These are phyloP conservation scores for Bipolaris bicolor DNA, from an alignment of 2,329 filamentous ascomycete genomes.

Conservation along the genomic window DNA sequence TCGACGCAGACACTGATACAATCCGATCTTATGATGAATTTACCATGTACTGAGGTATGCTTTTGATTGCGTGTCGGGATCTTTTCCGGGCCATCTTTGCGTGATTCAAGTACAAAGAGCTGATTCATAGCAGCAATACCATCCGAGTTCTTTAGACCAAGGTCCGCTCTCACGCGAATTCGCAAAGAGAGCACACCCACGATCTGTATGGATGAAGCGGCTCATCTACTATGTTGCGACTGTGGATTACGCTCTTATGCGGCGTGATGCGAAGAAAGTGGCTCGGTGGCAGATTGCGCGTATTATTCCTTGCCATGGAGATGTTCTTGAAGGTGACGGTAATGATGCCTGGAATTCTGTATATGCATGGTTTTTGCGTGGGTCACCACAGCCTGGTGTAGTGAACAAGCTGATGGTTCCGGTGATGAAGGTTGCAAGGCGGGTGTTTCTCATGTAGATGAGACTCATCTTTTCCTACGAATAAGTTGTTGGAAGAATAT, in stretches of 20 bases:
- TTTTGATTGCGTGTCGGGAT: neutral
- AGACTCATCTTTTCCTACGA: too few species aligned
- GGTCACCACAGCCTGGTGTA: neutral
- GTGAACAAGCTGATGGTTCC: conserved; percentile 1
- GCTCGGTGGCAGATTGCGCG: conserved; percentile 22
- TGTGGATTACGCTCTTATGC: conserved; percentile 19
- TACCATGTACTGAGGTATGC: conserved; percentile 23
- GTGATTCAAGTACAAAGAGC: neutral
- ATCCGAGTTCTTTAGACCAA: conserved; percentile 14
- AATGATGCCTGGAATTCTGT: conserved; percentile 15
- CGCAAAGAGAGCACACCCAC: conserved; percentile 20
- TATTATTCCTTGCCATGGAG: conserved; percentile 24
- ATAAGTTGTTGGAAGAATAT: neutral
- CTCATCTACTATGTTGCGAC: conserved; percentile 22
- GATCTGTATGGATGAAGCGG: conserved; percentile 21
- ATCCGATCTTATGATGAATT: conserved; percentile 24
- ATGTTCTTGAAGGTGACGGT: conserved; percentile 12
- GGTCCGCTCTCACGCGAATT: conserved; percentile 17
- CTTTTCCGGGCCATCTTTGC: too few species aligned
- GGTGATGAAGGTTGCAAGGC: conserved; percentile 16
- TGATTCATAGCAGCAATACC: conserved; percentile 18
- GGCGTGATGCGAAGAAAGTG: conserved; percentile 20
- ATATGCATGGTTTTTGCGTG: conserved; percentile 21
- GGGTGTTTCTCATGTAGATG: conserved; percentile 18
- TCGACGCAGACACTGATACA: conserved; percentile 20